Conservation (phyloP, 257 asterid species). For the Oldenlandia corymbosa region DNA sequence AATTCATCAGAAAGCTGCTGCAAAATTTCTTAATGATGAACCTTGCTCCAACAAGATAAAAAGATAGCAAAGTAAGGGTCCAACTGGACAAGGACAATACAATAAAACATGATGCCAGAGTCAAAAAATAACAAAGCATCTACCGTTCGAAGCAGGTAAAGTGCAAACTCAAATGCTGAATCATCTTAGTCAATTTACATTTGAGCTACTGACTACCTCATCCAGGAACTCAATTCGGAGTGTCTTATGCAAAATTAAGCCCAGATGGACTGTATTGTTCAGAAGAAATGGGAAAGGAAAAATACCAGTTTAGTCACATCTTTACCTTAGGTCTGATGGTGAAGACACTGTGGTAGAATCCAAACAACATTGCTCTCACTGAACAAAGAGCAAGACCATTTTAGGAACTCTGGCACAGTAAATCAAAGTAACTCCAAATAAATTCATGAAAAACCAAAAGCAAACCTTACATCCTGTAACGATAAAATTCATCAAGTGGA, state of each 20-base stretch:
- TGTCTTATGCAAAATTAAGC: no score
- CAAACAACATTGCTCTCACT: slow-evolving; percentile 32
- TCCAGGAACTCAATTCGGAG: not conserved
- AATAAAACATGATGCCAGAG: not conserved
- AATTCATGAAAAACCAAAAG: slow-evolving; percentile 10
- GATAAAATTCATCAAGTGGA: slow-evolving; percentile 38
- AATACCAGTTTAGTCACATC: not conserved
- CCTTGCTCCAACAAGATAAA: no score
- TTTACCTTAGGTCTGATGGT: slow-evolving; percentile 20
- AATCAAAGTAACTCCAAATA: not conserved
- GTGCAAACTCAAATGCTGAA: not conserved
- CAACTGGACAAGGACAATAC: no score
- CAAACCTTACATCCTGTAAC: slow-evolving; percentile 34
- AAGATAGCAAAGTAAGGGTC: no score
- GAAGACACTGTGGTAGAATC: slow-evolving; percentile 19
- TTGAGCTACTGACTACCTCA: not conserved
- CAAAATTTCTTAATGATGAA: not conserved
- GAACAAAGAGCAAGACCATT: not conserved
- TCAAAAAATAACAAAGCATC: not conserved
- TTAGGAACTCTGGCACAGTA: not conserved
- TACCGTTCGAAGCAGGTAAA: no score
- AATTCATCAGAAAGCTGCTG: not conserved
- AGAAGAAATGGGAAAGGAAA: not conserved
- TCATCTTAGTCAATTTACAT: not conserved
- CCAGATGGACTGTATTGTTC: not conserved